Conservation (phyloP, 2,329 filamentous ascomycete species). For the Scedosporium aurantiacum region DNA sequence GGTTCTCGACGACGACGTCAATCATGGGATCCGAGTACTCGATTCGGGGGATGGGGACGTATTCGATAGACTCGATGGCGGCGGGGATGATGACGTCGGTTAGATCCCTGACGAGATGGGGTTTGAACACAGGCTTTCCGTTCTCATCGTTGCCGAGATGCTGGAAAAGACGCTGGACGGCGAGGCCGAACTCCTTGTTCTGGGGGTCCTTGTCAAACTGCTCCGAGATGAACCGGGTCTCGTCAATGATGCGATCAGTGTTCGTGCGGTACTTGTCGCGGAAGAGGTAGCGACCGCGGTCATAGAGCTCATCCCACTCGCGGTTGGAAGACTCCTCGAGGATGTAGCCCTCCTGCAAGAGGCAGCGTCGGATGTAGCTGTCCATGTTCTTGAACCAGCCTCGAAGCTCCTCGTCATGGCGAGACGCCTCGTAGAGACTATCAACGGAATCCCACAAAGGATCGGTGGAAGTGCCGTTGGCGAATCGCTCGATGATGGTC, state of each 20-base stretch:
- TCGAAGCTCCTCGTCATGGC: slow-evolving; percentile 75
- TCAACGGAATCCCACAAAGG: slow-evolving; percentile 79
- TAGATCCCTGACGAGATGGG: slow-evolving; percentile 80
- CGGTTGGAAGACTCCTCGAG: slow-evolving; percentile 68
- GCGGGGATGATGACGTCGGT: slow-evolving; percentile 76
- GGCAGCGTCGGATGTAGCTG: slow-evolving; percentile 65
- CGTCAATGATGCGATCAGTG: slow-evolving; percentile 76
- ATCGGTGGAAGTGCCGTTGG: slow-evolving; percentile 82
- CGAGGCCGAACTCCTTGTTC: slow-evolving; percentile 68
- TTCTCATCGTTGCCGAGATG: slow-evolving; percentile 77
- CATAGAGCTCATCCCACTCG: slow-evolving; percentile 77
- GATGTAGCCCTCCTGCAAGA: slow-evolving; percentile 85
- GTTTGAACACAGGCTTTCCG: slow-evolving; percentile 84
- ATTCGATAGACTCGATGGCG: slow-evolving; percentile 73
- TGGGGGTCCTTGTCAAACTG: slow-evolving; percentile 84
- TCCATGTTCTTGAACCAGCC: slow-evolving; percentile 79
- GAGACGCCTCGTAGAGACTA: slow-evolving; percentile 75
- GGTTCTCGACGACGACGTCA: slow-evolving; percentile 85
- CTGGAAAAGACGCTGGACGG: slow-evolving; percentile 74
- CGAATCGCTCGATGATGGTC: slow-evolving; percentile 87
- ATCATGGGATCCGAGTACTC: slow-evolving; percentile 79
- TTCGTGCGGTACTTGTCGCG: slow-evolving; percentile 80
- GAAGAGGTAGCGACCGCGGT: slow-evolving; percentile 75
- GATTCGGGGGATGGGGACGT: slow-evolving; percentile 87
- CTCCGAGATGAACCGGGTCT: slow-evolving; percentile 77